These are phyloP conservation scores for Alternaria arbusti DNA, from an alignment of 2,329 filamentous ascomycete species.

Conservation along the genomic window DNA sequence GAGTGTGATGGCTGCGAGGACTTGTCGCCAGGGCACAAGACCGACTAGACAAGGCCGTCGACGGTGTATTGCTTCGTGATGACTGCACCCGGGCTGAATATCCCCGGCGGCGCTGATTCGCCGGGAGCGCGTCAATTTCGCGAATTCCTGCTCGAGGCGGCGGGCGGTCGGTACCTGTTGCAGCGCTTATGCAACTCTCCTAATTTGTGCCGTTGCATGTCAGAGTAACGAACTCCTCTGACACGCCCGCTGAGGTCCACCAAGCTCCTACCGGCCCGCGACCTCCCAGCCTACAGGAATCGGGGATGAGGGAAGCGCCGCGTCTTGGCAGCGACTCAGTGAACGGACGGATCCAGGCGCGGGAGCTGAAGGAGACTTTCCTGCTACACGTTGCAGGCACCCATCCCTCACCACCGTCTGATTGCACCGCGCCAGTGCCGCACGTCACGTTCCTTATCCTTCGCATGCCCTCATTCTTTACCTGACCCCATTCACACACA, in stretches of 20 bases:
- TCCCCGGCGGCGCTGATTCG: conserved; percentile 8
- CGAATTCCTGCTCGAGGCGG: not conserved
- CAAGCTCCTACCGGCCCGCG: conserved; percentile 21
- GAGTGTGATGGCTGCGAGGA: not conserved
- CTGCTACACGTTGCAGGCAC: conserved; percentile 23
- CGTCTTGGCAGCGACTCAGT: conserved; percentile 19
- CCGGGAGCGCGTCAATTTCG: conserved; percentile 14
- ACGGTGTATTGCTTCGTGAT: not conserved
- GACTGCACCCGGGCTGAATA: not conserved
- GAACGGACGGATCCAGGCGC: conserved; percentile 8
- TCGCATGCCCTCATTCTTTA: conserved; percentile 9
- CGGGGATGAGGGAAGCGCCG: conserved; percentile 23
- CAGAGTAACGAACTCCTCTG: conserved; percentile 12
- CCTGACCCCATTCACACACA: not conserved
- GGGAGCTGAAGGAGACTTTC: conserved; percentile 11
- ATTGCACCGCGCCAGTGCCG: conserved; percentile 8
- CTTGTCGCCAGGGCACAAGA: not conserved
- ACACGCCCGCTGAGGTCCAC: conserved; percentile 13
- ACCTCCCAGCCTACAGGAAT: conserved; percentile 12
- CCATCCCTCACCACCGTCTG: conserved; percentile 26
- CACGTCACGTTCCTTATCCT: conserved; percentile 18
- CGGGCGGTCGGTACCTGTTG: not conserved
- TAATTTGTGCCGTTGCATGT: conserved; percentile 16
- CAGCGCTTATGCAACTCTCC: conserved; percentile 20
- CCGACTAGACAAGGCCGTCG: not conserved